Percentiles rank a stretch among this genome's conserved stretches.
Conservation (phyloP, 2,329 filamentous ascomycete species). For the Sporothrix inflata region DNA sequence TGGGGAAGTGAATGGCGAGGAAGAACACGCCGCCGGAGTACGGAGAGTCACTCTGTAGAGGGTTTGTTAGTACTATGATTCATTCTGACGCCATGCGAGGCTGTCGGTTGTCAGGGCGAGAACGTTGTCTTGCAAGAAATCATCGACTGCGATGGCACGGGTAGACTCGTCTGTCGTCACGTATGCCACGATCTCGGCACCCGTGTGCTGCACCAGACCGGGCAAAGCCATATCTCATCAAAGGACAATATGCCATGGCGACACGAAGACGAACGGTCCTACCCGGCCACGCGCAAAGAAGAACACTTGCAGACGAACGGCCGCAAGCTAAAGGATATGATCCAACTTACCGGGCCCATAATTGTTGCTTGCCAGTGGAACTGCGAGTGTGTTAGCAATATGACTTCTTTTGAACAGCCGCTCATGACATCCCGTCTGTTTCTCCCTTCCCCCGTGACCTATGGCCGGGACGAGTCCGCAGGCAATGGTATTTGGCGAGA, state of each 20-base stretch:
- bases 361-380: constrained; percentile 99
- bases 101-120: background rate
- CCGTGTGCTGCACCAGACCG: background rate
- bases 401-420: background rate
- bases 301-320: background rate
- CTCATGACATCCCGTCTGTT: background rate
- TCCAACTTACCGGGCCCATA: constrained; percentile 89
- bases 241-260: background rate
- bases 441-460: background rate
- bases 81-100: background rate
- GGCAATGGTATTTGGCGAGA: background rate
- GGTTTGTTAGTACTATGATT: constrained; percentile 38
- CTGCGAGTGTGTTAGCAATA: constrained; percentile 52
- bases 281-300: background rate
- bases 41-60: constrained; percentile 82
- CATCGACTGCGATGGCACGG: background rate
- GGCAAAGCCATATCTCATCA: background rate
- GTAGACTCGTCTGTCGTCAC: background rate
- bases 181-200: background rate
- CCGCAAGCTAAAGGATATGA: constrained; percentile 21
- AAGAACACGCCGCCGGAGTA: constrained; percentile 99
- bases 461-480: background rate
- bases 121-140: background rate
- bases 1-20: constrained; percentile 97
- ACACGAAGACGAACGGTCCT: background rate